phyloP scores from a whole-genome alignment of 805 yeast genomes.

The Candida parachauliodes region DNA sequence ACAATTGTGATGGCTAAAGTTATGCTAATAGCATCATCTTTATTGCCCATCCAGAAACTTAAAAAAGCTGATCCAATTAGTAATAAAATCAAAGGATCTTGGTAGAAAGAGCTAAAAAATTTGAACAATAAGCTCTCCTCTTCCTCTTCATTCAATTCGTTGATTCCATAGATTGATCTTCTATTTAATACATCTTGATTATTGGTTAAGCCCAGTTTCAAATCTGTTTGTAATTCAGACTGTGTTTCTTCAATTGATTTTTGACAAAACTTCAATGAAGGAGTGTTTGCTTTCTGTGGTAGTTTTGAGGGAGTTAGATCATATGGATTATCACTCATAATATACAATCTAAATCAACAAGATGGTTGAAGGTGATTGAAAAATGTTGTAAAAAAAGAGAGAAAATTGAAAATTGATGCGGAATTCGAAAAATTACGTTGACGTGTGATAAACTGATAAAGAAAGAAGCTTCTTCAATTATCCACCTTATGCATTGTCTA shows the following conservation, averaged over 20 bases:
- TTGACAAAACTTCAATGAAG: conserved; percentile 64
- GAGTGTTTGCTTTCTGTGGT: conserved; percentile 36
- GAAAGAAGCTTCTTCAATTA: background rate
- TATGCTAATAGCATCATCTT: conserved; percentile 92
- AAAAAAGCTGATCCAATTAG: conserved; percentile 87
- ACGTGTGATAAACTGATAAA: conserved; percentile 3
- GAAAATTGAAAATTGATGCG: conserved; percentile 6
- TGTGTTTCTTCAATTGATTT: conserved; percentile 65
- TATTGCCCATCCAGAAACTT: conserved; percentile 90
- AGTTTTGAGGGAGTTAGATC: conserved; percentile 17
- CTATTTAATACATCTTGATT: conserved; percentile 70
- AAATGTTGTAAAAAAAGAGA: background rate
- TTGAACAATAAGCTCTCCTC: conserved; percentile 70
- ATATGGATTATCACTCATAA: conserved; percentile 42
- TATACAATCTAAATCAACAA: too few species aligned
- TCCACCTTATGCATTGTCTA: background rate
- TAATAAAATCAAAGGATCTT: conserved; percentile 85
- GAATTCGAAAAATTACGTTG: background rate
- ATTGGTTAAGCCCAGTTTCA: conserved; percentile 56
- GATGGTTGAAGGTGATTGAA: background rate
- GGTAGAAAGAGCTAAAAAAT: conserved; percentile 77
- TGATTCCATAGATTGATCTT: conserved; percentile 71
- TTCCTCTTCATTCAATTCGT: conserved; percentile 74
- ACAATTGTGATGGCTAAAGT: conserved; percentile 90
- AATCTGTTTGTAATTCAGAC: conserved; percentile 58